phyloP scores from a whole-genome alignment of 805 yeast genomes.

The Candida anglica region DNA sequence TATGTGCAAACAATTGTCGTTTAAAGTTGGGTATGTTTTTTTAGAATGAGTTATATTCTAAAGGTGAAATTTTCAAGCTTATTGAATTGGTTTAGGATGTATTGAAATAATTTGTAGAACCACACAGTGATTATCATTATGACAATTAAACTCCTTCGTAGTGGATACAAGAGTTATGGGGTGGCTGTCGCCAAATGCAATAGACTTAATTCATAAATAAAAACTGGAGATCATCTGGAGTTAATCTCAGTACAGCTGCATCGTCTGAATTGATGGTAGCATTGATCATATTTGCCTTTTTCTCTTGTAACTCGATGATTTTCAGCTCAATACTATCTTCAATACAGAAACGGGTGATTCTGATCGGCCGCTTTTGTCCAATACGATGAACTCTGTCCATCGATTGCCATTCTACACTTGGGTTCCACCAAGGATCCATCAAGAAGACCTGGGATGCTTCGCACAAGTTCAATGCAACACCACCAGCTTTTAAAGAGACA shows the following conservation, averaged over 20 bases:
- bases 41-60: too few species aligned
- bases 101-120: too few species aligned
- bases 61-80: too few species aligned
- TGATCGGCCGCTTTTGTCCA: slow-evolving; percentile 92
- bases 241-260: slow-evolving; percentile 80
- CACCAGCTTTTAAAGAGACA: slow-evolving; percentile 96
- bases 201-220: slow-evolving; percentile 82
- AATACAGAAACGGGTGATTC: slow-evolving; percentile 86
- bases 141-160: too few species aligned
- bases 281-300: slow-evolving; percentile 96
- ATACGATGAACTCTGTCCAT: slow-evolving; percentile 98
- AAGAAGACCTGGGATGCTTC: slow-evolving; percentile 97
- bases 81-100: too few species aligned
- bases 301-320: slow-evolving; percentile 92
- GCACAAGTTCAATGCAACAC: slow-evolving; percentile 93
- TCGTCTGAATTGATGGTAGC: slow-evolving; percentile 95
- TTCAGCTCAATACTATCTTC: slow-evolving; percentile 97
- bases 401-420: slow-evolving; percentile 96
- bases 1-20: too few species aligned
- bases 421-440: slow-evolving; percentile 99
- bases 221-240: slow-evolving; percentile 94
- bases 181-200: too few species aligned
- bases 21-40: too few species aligned
- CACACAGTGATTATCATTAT: too few species aligned
- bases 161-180: too few species aligned